Conservation (phyloP, 768 basidiomycete genomes). For the Lactarius hengduanensis region DNA sequence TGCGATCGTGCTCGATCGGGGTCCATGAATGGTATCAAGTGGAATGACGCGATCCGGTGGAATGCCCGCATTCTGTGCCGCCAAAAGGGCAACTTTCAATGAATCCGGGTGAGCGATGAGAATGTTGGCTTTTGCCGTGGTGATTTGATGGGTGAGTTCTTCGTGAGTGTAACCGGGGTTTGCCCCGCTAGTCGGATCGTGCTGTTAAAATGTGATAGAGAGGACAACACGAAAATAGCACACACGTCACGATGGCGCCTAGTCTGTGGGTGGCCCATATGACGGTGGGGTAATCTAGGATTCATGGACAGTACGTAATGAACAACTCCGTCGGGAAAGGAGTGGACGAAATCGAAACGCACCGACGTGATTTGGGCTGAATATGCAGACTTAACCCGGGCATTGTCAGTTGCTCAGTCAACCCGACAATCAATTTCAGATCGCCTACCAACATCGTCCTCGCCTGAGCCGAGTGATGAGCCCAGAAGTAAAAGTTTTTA, state of each 20-base stretch:
- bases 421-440: no score
- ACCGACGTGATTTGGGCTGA: slow-evolving; percentile 35
- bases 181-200: slow-evolving; percentile 44
- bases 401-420: background rate
- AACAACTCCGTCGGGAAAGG: background rate
- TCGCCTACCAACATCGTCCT: slow-evolving; percentile 42
- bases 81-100: slow-evolving; percentile 34
- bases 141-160: slow-evolving; percentile 59
- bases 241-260: slow-evolving; percentile 32
- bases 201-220: slow-evolving; percentile 1
- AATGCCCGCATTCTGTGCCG: slow-evolving; percentile 36
- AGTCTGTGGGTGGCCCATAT: slow-evolving; percentile 32
- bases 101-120: slow-evolving; percentile 36
- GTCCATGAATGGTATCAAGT: slow-evolving; percentile 28
- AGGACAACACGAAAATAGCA: background rate
- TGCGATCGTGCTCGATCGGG: background rate
- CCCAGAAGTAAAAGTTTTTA: slow-evolving; percentile 10
- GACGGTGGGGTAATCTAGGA: slow-evolving; percentile 23
- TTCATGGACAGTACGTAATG: background rate
- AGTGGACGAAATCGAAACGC: background rate
- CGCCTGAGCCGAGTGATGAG: slow-evolving; percentile 31
- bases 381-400: slow-evolving; percentile 29
- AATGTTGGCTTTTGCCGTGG: slow-evolving; percentile 26
- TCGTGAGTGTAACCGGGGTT: slow-evolving; percentile 59
- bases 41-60: slow-evolving; percentile 34